Conservation (phyloP, 1,139 yeast species). For the Pichia sp. region DNA sequence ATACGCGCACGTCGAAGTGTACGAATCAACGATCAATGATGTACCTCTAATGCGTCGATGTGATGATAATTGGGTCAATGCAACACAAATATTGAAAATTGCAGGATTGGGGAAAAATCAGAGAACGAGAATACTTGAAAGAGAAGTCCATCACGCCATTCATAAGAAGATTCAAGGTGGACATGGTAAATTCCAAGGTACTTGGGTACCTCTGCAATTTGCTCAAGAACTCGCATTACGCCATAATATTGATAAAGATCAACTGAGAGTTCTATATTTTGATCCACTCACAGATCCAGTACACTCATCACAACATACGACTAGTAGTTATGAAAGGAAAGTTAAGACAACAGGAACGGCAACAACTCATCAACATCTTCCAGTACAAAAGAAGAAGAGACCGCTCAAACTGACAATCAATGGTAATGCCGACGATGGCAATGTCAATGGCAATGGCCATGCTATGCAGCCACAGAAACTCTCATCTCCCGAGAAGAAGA, state of each 20-base stretch:
- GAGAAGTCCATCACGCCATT: slow-evolving; percentile 48
- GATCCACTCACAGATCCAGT: slow-evolving; percentile 16
- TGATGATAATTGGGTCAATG: slow-evolving; percentile 33
- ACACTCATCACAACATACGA: too few species aligned
- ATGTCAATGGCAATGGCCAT: not conserved
- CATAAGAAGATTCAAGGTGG: slow-evolving; percentile 63
- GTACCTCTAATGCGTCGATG: slow-evolving; percentile 30
- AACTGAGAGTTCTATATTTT: slow-evolving; percentile 32
- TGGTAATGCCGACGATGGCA: not conserved
- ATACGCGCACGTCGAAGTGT: slow-evolving; percentile 28
- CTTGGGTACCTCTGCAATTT: slow-evolving; percentile 47
- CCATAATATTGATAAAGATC: slow-evolving; percentile 38
- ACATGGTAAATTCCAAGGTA: slow-evolving; percentile 57
- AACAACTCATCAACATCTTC: not conserved
- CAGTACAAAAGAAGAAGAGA: not conserved
- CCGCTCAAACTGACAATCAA: not conserved
- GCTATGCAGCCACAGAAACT: not conserved
- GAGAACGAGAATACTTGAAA: slow-evolving; percentile 50
- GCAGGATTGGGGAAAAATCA: slow-evolving; percentile 57
- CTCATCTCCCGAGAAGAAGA: not conserved
- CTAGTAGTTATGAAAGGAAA: not conserved
- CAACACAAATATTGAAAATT: slow-evolving; percentile 52
- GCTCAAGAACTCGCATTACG: slow-evolving; percentile 43
- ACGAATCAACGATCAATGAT: slow-evolving; percentile 24
- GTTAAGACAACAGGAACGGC: not conserved